Evolutionary conservation across 1,284 basidiomycete genomes (phyloP).

Genomic region (Apiotrichum montevideense): DNA sequence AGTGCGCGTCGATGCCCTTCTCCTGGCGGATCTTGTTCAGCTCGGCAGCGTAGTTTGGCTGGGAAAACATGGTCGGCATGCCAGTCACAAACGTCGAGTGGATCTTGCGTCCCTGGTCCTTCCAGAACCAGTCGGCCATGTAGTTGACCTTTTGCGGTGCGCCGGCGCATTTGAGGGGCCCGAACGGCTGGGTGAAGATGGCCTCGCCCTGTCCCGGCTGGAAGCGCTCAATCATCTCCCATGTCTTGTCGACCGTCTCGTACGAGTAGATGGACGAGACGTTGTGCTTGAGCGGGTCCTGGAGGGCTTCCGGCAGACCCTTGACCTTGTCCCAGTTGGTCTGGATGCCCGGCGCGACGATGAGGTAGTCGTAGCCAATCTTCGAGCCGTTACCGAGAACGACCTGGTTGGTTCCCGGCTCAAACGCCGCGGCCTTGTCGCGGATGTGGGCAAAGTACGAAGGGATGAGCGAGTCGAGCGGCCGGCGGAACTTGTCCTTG

Average conservation of each 20-base stretch:
- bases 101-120: constrained; percentile 35
- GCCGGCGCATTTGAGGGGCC: constrained; percentile 90
- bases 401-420: constrained; percentile 68
- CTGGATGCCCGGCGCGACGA: constrained; percentile 83
- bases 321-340: constrained; percentile 70
- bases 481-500: constrained; percentile 64
- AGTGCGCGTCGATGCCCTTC: constrained; percentile 71
- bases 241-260: constrained; percentile 78
- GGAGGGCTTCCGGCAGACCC: constrained; percentile 71
- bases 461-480: constrained; percentile 65
- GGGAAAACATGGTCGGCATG: constrained; percentile 82
- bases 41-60: constrained; percentile 78
- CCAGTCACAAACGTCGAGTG: constrained; percentile 85
- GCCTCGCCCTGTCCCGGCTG: constrained; percentile 64
- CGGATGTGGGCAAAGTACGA: constrained; percentile 66
- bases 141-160: constrained; percentile 92
- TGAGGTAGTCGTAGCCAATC: constrained; percentile 76
- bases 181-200: constrained; percentile 94
- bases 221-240: constrained; percentile 70
- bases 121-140: constrained; percentile 62
- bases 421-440: constrained; percentile 68
- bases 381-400: constrained; percentile 63
- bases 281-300: constrained; percentile 62
- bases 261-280: constrained; percentile 93
- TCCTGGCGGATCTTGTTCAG: constrained; percentile 70